Conservation (phyloP, 768 basidiomycete species). For the Tylopilus rubrobrunneus region DNA sequence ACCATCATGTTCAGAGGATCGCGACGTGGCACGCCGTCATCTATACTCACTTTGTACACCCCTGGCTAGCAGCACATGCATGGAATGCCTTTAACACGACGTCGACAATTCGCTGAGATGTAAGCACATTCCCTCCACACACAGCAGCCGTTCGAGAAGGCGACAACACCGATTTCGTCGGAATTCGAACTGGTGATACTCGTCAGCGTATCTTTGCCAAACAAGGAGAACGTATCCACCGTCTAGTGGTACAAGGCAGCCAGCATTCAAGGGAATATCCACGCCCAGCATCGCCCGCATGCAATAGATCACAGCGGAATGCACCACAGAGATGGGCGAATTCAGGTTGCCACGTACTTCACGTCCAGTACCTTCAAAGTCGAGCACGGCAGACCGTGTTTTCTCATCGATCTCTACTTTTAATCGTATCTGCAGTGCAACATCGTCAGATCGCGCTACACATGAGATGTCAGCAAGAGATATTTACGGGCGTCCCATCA, state of each 20-base stretch:
- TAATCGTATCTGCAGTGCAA: constrained; percentile 55
- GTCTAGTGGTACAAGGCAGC: constrained; percentile 83
- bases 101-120: constrained; percentile 91
- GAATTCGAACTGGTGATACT: constrained; percentile 60
- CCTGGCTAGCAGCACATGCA: constrained; percentile 89
- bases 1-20: neutral
- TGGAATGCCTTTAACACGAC: constrained; percentile 91
- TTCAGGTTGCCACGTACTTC: constrained; percentile 86
- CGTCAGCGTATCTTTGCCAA: neutral
- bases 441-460: constrained; percentile 1
- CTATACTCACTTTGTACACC: constrained; percentile 77
- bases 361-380: constrained; percentile 80
- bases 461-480: neutral
- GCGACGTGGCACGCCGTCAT: neutral
- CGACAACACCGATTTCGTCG: constrained; percentile 69
- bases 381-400: constrained; percentile 75
- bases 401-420: constrained; percentile 71
- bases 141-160: constrained; percentile 88
- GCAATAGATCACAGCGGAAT: constrained; percentile 86
- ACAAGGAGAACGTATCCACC: constrained; percentile 40
- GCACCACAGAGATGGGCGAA: constrained; percentile 79
- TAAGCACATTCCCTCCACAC: constrained; percentile 89
- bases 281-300: constrained; percentile 82
- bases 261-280: constrained; percentile 91
- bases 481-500: constrained; percentile 75